These are phyloP conservation scores for Otatea glauca DNA, from an alignment of 176 grass and related monocot species.

Conservation along the genomic window DNA sequence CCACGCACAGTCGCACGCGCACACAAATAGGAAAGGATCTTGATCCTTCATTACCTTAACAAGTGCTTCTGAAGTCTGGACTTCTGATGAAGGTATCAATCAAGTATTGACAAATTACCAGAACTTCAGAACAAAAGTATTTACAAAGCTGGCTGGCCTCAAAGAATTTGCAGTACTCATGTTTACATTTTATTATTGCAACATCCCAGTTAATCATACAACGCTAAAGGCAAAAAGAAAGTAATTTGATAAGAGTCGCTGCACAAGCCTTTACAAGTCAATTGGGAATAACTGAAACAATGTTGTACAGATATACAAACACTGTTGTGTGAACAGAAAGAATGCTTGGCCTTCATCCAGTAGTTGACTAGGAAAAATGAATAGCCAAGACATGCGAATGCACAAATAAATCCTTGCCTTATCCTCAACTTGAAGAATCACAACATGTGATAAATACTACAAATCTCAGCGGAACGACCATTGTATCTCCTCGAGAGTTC, in stretches of 20 bases:
- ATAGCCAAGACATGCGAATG: neutral
- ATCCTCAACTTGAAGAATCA: conserved; percentile 6
- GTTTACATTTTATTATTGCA: conserved; percentile 34
- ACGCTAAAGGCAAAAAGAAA: neutral
- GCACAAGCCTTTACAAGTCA: conserved; percentile 5
- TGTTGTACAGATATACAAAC: conserved; percentile 37
- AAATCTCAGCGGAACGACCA: conserved; percentile 70
- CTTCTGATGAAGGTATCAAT: neutral
- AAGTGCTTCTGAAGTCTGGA: neutral
- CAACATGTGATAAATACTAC: neutral
- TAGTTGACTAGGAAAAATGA: neutral
- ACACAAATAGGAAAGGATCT: neutral
- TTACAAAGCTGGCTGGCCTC: neutral
- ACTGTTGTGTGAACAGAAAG: conserved; percentile 34
- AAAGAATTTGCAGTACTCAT: neutral
- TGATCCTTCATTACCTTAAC: neutral
- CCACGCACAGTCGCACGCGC: too few species aligned
- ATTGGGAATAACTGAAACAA: conserved; percentile 3
- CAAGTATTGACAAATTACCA: neutral
- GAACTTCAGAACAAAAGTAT: neutral
- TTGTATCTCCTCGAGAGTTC: conserved; percentile 93
- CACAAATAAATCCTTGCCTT: conserved; percentile 16
- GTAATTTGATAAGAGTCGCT: neutral
- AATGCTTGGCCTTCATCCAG: conserved; percentile 14
- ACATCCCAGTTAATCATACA: neutral